These are phyloP conservation scores for Talaromyces funiculosus DNA, from an alignment of 2,329 filamentous ascomycete genomes.

Conservation along the genomic window DNA sequence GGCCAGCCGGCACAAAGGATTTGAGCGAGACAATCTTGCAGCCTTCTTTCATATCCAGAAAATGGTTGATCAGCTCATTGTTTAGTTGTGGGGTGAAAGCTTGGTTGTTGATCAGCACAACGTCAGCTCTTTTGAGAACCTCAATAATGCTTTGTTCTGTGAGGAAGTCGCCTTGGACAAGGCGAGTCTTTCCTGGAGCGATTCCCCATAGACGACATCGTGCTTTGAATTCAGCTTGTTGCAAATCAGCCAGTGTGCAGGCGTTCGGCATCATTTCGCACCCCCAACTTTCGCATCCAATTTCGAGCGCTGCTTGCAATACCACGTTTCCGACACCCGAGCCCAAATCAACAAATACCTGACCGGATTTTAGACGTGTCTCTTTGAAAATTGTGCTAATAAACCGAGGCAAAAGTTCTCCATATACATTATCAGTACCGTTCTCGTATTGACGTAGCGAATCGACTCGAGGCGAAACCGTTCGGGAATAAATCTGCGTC, in stretches of 20 bases:
- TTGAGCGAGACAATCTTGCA: constrained; percentile 88
- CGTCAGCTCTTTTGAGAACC: constrained; percentile 76
- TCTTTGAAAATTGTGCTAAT: constrained; percentile 75
- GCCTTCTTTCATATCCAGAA: constrained; percentile 86
- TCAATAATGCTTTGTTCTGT: constrained; percentile 64
- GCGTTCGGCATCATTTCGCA: constrained; percentile 95
- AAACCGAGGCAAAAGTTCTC: constrained; percentile 82
- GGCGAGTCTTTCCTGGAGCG: constrained; percentile 67
- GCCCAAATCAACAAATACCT: constrained; percentile 89
- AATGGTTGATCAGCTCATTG: constrained; percentile 76
- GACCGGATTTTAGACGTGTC: constrained; percentile 69
- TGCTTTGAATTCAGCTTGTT: constrained; percentile 76
- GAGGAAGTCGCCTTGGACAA: constrained; percentile 80
- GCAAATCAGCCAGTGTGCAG: constrained; percentile 71
- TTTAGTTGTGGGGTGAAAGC: constrained; percentile 88
- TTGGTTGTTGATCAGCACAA: constrained; percentile 97
- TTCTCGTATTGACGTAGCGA: constrained; percentile 79
- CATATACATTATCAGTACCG: constrained; percentile 89
- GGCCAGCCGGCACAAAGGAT: constrained; percentile 77
- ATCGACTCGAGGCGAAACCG: constrained; percentile 83
- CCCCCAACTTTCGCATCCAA: constrained; percentile 91
- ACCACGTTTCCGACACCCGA: constrained; percentile 96
- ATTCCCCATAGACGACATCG: constrained; percentile 87
- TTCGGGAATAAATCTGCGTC: constrained; percentile 83
- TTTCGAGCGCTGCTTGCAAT: constrained; percentile 84